Evolutionary conservation across 345 rosid species (phyloP).

Genomic region (Citrus cavaleriei): DNA sequence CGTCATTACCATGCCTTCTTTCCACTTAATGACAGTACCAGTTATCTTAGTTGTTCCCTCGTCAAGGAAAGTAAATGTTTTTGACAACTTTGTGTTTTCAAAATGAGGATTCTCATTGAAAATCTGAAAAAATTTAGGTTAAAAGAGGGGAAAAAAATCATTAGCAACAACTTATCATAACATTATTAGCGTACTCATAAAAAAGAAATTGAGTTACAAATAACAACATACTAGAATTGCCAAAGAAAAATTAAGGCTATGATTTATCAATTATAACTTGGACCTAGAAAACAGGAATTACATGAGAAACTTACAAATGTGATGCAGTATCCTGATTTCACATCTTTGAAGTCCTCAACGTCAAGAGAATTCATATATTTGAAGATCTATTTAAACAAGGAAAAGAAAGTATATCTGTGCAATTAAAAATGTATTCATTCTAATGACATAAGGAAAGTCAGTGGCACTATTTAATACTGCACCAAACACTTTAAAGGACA

Average conservation of each 20-base stretch:
- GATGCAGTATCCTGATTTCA: conserved; percentile 39
- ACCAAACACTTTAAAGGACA: no score
- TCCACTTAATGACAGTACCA: conserved; percentile 35
- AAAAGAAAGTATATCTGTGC: neutral
- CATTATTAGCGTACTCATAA: neutral
- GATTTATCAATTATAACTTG: neutral
- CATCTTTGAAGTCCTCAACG: conserved; percentile 40
- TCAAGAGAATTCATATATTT: conserved; percentile 33
- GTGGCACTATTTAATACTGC: neutral
- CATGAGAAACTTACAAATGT: conserved; percentile 25
- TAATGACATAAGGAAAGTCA: neutral
- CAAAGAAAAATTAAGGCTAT: neutral
- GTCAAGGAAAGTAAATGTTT: conserved; percentile 30
- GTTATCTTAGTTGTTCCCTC: conserved; percentile 30
- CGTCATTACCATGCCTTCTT: conserved; percentile 34
- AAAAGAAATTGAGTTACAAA: neutral
- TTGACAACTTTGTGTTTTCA: conserved; percentile 34
- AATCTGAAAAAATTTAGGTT: conserved; percentile 13
- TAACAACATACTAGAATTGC: neutral
- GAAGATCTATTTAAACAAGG: conserved; percentile 22
- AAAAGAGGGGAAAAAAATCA: neutral
- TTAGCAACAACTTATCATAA: neutral
- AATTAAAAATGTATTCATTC: neutral
- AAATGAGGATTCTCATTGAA: conserved; percentile 34
- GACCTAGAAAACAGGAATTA: neutral